Conservation (phyloP, 495 filamentous ascomycete species). For the Lepidopterella palustris region DNA sequence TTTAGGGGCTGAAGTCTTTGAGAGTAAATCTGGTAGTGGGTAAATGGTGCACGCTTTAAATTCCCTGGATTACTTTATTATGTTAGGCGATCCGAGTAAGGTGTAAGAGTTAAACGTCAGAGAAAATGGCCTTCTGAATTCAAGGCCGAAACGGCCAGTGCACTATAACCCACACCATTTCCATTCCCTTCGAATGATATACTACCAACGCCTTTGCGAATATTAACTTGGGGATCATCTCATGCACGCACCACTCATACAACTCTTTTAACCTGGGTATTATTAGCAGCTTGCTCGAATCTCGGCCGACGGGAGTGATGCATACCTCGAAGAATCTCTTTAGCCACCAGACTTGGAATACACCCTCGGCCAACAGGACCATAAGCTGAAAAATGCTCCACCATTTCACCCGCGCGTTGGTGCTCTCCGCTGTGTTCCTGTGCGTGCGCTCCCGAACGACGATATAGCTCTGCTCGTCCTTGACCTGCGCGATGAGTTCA, state of each 20-base stretch:
- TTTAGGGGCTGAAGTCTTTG: no score
- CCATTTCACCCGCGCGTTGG: conserved; percentile 95
- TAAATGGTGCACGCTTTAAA: no score
- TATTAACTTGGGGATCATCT: background rate
- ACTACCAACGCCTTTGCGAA: background rate
- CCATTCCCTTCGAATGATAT: background rate
- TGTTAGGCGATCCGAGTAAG: no score
- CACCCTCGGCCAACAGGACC: conserved; percentile 81
- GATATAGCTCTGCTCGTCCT: conserved; percentile 97
- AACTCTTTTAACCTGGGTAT: background rate
- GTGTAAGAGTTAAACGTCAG: no score
- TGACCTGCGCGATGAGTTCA: conserved; percentile 81
- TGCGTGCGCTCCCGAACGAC: conserved; percentile 91
- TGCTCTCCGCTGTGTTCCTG: conserved; percentile 97
- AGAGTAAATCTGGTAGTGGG: no score
- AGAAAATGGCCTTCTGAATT: background rate
- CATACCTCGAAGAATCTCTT: conserved; percentile 96
- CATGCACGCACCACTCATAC: background rate
- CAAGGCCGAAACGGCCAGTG: background rate
- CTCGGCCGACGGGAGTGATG: background rate
- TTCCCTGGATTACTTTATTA: no score
- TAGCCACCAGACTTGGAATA: conserved; percentile 99
- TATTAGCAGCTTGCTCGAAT: background rate
- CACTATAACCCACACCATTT: background rate
- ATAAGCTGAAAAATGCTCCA: conserved; percentile 96